Evolutionary conservation across 306 rosid species (phyloP), one percentile per base, ranked within the genome.

Genomic region (Alnus rubra): DNA sequence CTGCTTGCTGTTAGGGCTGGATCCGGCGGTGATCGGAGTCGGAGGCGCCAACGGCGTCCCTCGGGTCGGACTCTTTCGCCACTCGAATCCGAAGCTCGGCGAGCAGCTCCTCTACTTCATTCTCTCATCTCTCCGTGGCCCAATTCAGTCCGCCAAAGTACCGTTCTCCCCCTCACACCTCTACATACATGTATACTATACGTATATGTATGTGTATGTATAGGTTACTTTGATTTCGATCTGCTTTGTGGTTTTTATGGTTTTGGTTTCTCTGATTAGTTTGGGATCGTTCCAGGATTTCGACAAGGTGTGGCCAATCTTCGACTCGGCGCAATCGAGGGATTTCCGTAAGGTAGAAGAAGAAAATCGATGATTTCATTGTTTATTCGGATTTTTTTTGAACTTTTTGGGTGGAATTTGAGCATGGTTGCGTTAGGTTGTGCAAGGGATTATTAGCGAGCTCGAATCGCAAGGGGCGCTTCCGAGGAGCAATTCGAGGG

Each of bases 381-480:
- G 35, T 30, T 33, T 15, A 74, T 4, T 33, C 6, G 7, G 13
- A 39, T 30, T 0, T 47, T 18, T 9, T 69, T 78, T 73, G 63
- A 37, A 15, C 1, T 68, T 71, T 4, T 39, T 10, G 19, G 53
- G 47, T 37, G 74, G 55, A 35, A 77, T 76, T 82, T 80, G 80
- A 74, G 42, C 58, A 55, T 70, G 78, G 58, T 48, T 81, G 47
- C 39, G 19, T 72, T 63, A 94, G 99, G 98, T 89, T 62, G 99
- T 96, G 89, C 99, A 93, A 89, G 97, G 88, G 87, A 90, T 96
- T 44, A 96, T 96, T 71, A 90, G 98, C 37, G 98, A 96, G 94
- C 98, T 96, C 1, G 99, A 96, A 88, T 93, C 99, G n/a, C 99
- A 93, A 86, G 98, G 98, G 37, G 98, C 97, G 47, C 92, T 96